Conservation (phyloP, 352 stramenopile species). For the Pythium myriotylum region DNA sequence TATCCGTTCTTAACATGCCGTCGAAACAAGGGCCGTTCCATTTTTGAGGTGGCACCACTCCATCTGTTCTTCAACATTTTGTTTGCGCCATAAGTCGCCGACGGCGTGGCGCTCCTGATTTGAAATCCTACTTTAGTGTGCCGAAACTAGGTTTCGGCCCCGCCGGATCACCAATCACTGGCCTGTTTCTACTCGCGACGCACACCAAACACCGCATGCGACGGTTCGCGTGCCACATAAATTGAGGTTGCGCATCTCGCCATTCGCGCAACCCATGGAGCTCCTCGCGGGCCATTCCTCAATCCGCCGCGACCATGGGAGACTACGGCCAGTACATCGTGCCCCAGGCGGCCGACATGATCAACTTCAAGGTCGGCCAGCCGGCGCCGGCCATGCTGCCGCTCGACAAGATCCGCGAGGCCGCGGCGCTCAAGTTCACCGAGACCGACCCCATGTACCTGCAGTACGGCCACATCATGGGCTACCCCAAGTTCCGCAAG, state of each 20-base stretch:
- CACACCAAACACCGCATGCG: constrained; percentile 4
- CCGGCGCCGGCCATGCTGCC: constrained; percentile 81
- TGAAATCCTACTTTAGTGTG: constrained; percentile 19
- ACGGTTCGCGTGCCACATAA: constrained; percentile 5
- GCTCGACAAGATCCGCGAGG: constrained; percentile 85
- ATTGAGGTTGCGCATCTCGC: neutral
- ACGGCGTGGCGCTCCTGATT: neutral
- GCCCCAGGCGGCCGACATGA: constrained; percentile 75
- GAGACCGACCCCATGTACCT: constrained; percentile 88
- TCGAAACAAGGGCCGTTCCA: neutral
- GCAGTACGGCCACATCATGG: constrained; percentile 89
- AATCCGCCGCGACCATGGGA: constrained; percentile 48
- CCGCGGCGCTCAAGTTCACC: constrained; percentile 76
- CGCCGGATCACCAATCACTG: neutral
- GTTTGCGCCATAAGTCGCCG: constrained; percentile 21
- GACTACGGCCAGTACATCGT: constrained; percentile 88
- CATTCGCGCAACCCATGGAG: neutral
- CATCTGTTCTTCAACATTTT: constrained; percentile 17
- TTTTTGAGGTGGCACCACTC: constrained; percentile 16
- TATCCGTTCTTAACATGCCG: neutral
- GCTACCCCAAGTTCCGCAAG: constrained; percentile 86
- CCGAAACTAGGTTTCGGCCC: neutral
- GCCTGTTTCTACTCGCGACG: neutral
- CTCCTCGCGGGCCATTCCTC: neutral
- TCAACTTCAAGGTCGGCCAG: constrained; percentile 92